Base-by-base conservation (phyloP, 2,329 filamentous ascomycete species). In the Calonectria montana region DNA sequence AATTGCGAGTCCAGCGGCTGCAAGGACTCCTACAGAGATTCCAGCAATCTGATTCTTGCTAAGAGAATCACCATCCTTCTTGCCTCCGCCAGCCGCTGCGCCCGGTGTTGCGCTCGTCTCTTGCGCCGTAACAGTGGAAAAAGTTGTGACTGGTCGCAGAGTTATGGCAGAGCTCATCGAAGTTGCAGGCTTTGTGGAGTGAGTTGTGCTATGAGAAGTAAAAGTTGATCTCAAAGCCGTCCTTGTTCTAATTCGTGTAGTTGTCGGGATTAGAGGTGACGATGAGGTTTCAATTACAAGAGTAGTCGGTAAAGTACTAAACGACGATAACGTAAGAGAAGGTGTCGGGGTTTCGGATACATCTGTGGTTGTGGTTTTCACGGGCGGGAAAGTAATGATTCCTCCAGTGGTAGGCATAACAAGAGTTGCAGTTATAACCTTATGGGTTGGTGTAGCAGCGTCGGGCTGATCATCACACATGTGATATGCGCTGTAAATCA, bases 381-480 rank as follows among this genome's bases (percentile, higher is more conserved):
- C 31, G 15, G 76, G 72, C 41, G 82, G 76, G 72, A 84, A 79
- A 8, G 77, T 79, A 35, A 82, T 67, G 18, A 82, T 67, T 25
- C 78, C 80, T 45, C 77, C 78, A 1, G 78, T 71, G 6, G 81
- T 77, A 4, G 80, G 81, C 55, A 81, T 73, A 45, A 89, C 80
- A 29, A 92, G 77, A 0, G 91, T 92, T 25, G 90, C 91, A 31
- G 89, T 88, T 63, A 93, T 87, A 25, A 87, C 88, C 23, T 83
- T 80, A 79, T 92, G 90, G 7, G 91, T 93, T 65, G 88, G 88
- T n/a, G 85, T 82, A 35, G 89, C 82, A 7, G 91, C 90, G 62
- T 82, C 82, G 3, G 82, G 77, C 70, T 90, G 81, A 5, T 84
- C 85, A 45, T 81, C 79, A 77, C 93, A 95, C 83, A 94, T 91